phyloP scores from a whole-genome alignment of 2,329 filamentous ascomycete genomes.

The Sclerotinia sclerotiorum region DNA sequence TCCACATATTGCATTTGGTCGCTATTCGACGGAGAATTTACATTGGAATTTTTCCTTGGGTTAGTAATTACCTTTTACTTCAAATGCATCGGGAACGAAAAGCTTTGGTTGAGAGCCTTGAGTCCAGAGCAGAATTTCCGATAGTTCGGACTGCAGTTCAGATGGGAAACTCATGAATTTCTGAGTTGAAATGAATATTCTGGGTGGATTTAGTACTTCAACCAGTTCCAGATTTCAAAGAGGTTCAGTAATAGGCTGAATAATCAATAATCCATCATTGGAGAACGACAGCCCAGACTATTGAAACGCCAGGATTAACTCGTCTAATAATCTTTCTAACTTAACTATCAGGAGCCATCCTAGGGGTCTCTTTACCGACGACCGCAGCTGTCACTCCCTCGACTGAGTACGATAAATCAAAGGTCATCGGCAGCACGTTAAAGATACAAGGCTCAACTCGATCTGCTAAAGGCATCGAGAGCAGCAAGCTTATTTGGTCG shows the following conservation, averaged over 20 bases:
- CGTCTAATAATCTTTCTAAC: background rate
- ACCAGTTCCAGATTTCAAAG: background rate
- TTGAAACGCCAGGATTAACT: background rate
- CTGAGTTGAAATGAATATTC: too few species aligned
- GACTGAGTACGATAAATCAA: slow-evolving; percentile 19
- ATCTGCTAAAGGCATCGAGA: slow-evolving; percentile 15
- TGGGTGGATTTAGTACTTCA: background rate
- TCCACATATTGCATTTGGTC: slow-evolving; percentile 20
- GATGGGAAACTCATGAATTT: background rate
- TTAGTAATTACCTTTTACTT: background rate
- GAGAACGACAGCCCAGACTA: background rate
- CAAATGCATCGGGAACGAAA: background rate
- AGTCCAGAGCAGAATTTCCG: background rate
- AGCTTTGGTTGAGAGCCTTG: background rate
- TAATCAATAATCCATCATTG: background rate
- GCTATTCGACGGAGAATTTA: slow-evolving; percentile 18
- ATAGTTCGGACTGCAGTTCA: background rate
- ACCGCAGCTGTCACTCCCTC: slow-evolving; percentile 17
- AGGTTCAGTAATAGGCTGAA: background rate
- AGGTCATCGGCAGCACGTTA: slow-evolving; percentile 15
- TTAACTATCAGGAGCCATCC: background rate
- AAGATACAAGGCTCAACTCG: slow-evolving; percentile 23
- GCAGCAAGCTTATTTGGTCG: slow-evolving; percentile 20
- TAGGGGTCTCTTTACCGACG: slow-evolving; percentile 16
- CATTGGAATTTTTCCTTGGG: slow-evolving; percentile 21